Conservation (phyloP, 2,329 filamentous ascomycete genomes). For the Metarhizium robertsii region DNA sequence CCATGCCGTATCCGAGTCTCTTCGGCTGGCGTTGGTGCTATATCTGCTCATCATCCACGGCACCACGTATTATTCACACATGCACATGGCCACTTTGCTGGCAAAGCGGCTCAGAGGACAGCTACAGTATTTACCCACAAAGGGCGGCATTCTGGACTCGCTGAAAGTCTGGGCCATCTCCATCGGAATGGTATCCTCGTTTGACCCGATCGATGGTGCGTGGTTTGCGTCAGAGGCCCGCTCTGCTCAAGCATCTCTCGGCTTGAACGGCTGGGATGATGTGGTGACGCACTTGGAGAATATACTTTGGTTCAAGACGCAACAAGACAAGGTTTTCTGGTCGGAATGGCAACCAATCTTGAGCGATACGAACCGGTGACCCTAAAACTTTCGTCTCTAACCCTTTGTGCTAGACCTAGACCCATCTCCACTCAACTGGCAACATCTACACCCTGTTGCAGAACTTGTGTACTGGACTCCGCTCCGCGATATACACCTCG, state of each 20-base stretch:
- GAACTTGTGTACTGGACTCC: too few species aligned
- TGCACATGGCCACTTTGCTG: constrained; percentile 23
- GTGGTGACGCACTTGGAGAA: background rate
- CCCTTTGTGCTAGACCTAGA: background rate
- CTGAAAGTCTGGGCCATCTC: constrained; percentile 33
- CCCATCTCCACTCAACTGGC: too few species aligned
- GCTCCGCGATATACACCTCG: background rate
- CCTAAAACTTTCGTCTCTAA: background rate
- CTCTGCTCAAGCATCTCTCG: background rate
- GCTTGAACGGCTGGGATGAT: background rate
- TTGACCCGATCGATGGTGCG: constrained; percentile 14
- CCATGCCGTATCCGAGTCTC: constrained; percentile 26
- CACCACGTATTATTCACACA: constrained; percentile 45
- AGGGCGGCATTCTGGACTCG: constrained; percentile 9
- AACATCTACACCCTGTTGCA: too few species aligned
- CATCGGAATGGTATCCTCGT: constrained; percentile 28
- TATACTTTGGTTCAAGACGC: background rate
- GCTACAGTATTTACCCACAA: constrained; percentile 14
- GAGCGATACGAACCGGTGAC: background rate
- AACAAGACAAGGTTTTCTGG: background rate
- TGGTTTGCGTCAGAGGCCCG: constrained; percentile 21
- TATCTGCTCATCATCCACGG: constrained; percentile 47
- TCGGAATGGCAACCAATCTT: background rate
- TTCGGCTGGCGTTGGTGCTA: constrained; percentile 37
- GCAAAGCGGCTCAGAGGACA: constrained; percentile 21